Percentiles rank a stretch among this genome's conserved stretches.
Conservation (phyloP, 805 yeast genomes). For the Sugiyamaella americana region DNA sequence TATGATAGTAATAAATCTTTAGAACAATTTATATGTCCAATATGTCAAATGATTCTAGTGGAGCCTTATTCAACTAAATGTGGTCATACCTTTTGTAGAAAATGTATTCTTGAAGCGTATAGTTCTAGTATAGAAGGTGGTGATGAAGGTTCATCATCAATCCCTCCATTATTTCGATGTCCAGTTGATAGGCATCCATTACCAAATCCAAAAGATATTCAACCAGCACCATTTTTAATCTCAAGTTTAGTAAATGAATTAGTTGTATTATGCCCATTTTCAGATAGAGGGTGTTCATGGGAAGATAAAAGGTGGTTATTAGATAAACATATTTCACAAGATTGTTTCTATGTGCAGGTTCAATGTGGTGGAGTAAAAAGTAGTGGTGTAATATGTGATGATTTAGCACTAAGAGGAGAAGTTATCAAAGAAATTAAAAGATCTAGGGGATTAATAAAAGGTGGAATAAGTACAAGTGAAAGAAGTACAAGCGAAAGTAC, state of each 20-base stretch:
- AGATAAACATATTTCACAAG: slow-evolving; percentile 41
- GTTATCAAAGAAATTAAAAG: neutral
- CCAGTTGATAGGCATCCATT: slow-evolving; percentile 57
- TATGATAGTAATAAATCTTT: slow-evolving; percentile 18
- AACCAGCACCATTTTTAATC: slow-evolving; percentile 47
- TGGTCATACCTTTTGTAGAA: slow-evolving; percentile 62
- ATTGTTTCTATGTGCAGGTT: slow-evolving; percentile 37
- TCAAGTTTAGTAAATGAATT: slow-evolving; percentile 58
- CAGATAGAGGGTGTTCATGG: slow-evolving; percentile 51
- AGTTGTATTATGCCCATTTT: slow-evolving; percentile 48
- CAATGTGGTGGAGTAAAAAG: slow-evolving; percentile 29
- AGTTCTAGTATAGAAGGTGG: neutral
- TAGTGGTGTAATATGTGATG: slow-evolving; percentile 22
- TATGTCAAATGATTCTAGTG: slow-evolving; percentile 60
- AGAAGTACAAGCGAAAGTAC: neutral
- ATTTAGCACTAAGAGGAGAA: slow-evolving; percentile 8
- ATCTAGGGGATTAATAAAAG: neutral
- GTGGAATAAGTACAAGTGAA: no score
- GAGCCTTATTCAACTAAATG: slow-evolving; percentile 58
- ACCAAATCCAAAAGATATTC: slow-evolving; percentile 31
- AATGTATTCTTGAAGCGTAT: slow-evolving; percentile 37
- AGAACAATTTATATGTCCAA: slow-evolving; percentile 44
- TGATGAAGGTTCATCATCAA: neutral
- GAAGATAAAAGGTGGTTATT: slow-evolving; percentile 54
- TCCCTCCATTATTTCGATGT: slow-evolving; percentile 33